Base-by-base conservation (phyloP, 768 basidiomycete species). In the Rhizopogon rudus region DNA sequence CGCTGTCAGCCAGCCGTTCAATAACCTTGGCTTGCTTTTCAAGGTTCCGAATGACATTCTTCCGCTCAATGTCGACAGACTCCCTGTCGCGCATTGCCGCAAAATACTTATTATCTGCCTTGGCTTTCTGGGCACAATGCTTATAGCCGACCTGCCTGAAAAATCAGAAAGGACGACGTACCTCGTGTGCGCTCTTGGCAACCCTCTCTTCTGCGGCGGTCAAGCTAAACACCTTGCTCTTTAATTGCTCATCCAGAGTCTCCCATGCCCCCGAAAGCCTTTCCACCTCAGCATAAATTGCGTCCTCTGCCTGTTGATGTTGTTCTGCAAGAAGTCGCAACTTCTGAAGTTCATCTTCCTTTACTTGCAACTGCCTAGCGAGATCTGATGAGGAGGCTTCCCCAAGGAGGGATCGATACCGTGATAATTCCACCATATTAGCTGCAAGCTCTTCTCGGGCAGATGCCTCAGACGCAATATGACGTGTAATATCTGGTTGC, bases 91-190 rank as follows among this genome's bases (percentile, higher is more conserved):
- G 85, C 86, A 96, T 91, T 2, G 87, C 86, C 16, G 90, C 81
- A 65, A 86, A 98, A 66, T 84, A 98, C 69, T 95, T 98, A 75
- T 94, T 96, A 57, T 98, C 95, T 14, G 90, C 85, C 73, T 96
- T 98, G 8, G 93, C 91, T 87, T 91, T 92, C 93, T 98, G 71
- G 37, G 41, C 22, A 40, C 31, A 13, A 53, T 40, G 12, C 20
- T 3, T 3, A 37, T 22, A 48, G 17, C 28, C 25, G 12, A 52
- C 22, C 7, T 37, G 48, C 20, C 14, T 20, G 20, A 37, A 8
- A 9, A 35, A 16, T 5, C 14, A 49, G 14, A 35, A 20, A 17
- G 45, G 20, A 59, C 54, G 33, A 74, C 81, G 52, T 51, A 92
- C 94, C 69, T 96, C 94, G 22, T 83, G 77, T 16, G 73, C 73